Base-by-base conservation (phyloP, 2,329 filamentous ascomycete genomes). In the Chaetomium olivaceum region DNA sequence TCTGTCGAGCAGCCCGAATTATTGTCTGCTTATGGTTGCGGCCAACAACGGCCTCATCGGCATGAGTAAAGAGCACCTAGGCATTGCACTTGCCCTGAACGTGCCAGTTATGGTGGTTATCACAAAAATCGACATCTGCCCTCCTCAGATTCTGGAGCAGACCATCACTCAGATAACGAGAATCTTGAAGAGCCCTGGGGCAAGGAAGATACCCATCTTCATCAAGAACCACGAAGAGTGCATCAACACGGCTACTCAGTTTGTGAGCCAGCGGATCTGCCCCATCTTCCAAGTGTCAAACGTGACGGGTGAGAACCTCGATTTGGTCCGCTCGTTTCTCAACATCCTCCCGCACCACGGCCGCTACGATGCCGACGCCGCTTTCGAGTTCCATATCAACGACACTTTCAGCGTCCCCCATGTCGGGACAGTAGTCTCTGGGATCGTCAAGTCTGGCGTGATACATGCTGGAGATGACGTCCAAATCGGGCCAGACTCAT, bases 231-330 rank as follows among this genome's bases (percentile, higher is more conserved):
- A 89, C 66, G 92, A 97, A 75, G 91, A 97, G 71, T 97, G 93
- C 73, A 90, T 99, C 73, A 93, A 95, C 76, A 99, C 95, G 0
- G 94, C 95, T 11, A 94, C 92, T 0, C 95, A 98, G 76, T 97
- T 99, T 74, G 92, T 98, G 72, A 95, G 91, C 72, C 91, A 96
- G 77, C 87, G 95, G 50, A 97, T 99, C 75, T 98, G 94, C 74
- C 95, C 95, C 14, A 90, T 99, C 69, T 99, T 99, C 80, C 93
- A 98, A 74, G 93, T 99, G 12, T 98, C 94, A 71, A 99, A 99
- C 74, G 95, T 99, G 36, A 98, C 95, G 0, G 95, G 95, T 55
- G 87, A 96, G 77, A 92, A 91, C 67, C 84, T 99, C 55, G 91
- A 97, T 69, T 84, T 97, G 4, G 93, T 99, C 5, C 90, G 94